A percentile compares a stretch with the other conserved stretches of the same genome.
These are phyloP conservation scores for Alternaria novae-zelandiae DNA, from an alignment of 2,329 filamentous ascomycete genomes.

Conservation along the genomic window DNA sequence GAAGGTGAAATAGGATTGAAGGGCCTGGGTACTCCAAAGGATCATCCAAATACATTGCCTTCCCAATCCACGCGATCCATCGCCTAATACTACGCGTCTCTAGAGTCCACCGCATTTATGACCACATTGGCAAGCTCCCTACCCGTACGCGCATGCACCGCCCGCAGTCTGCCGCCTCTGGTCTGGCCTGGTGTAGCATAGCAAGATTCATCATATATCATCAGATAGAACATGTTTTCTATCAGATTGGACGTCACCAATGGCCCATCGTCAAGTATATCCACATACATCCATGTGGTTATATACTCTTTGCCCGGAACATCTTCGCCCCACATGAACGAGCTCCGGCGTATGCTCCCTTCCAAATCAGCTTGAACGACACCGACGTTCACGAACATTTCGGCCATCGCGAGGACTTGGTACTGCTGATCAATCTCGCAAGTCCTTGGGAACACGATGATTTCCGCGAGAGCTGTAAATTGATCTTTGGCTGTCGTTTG, in stretches of 20 bases:
- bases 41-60: background rate
- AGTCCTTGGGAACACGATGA: background rate
- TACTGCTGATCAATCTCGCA: background rate
- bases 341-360: background rate
- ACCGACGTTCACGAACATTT: background rate
- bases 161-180: background rate
- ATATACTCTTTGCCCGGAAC: background rate
- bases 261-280: background rate
- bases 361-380: background rate
- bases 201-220: background rate
- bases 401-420: background rate
- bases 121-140: background rate
- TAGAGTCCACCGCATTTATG: background rate
- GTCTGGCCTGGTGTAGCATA: background rate
- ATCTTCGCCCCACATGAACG: background rate
- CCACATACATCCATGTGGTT: background rate
- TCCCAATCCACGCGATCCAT: background rate
- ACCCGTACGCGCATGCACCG: background rate
- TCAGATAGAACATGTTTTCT: background rate
- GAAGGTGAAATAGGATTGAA: constrained; percentile 29
- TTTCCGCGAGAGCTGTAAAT: background rate
- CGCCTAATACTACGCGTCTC: background rate
- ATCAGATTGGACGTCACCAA: background rate
- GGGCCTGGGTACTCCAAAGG: background rate
- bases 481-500: background rate